Evolutionary conservation across 768 basidiomycete genomes (phyloP).

Genomic region (Cystobasidium tubakii): DNA sequence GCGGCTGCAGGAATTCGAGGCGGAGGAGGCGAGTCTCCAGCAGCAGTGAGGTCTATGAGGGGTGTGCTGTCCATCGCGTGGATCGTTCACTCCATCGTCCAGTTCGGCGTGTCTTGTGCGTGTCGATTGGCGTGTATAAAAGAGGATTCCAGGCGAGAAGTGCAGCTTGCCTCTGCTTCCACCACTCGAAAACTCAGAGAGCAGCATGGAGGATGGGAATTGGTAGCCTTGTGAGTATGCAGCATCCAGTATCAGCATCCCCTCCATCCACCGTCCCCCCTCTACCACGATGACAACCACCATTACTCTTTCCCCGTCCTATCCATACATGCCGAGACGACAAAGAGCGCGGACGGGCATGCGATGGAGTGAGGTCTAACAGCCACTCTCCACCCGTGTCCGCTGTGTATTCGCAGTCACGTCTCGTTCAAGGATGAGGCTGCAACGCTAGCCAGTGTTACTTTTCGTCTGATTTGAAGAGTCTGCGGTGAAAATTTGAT

Average conservation of each 20-base stretch:
- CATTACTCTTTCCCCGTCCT: conserved; percentile 38
- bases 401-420: background rate
- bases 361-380: background rate
- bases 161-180: conserved; percentile 21
- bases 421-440: conserved; percentile 15
- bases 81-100: background rate
- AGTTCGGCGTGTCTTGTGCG: background rate
- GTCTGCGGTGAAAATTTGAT: conserved; percentile 7
- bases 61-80: background rate
- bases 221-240: background rate
- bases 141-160: background rate
- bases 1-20: background rate
- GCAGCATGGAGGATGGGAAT: background rate
- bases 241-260: background rate
- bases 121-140: background rate
- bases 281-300: conserved; percentile 36
- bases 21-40: background rate
- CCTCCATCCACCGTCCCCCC: background rate
- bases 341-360: conserved; percentile 20
- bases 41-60: background rate
- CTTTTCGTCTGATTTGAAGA: conserved; percentile 31
- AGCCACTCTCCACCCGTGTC: background rate
- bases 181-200: background rate
- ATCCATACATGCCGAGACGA: conserved; percentile 38
- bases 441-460: conserved; percentile 37